phyloP scores from a whole-genome alignment of 139 green algal species.

The Picochlorum sp. region DNA sequence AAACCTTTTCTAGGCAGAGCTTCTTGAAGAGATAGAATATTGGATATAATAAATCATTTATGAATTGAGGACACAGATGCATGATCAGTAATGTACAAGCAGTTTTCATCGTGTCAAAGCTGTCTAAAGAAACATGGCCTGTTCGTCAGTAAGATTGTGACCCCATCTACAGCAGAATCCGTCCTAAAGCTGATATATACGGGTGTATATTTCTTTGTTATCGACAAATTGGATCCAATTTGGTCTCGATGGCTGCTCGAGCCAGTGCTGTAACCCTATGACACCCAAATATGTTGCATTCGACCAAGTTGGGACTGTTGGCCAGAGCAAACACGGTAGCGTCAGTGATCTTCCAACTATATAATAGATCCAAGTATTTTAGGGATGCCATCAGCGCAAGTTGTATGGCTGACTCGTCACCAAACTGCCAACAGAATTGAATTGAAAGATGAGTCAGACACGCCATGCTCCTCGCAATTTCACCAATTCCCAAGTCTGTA shows the following conservation, averaged over 20 bases:
- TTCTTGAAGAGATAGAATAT: too few relatives aligned
- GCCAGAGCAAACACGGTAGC: conserved; percentile 1
- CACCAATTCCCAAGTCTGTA: conserved; percentile 19
- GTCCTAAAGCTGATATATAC: not conserved
- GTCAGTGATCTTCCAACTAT: conserved; percentile 32
- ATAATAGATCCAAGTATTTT: conserved; percentile 9
- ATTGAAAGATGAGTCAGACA: conserved; percentile 26
- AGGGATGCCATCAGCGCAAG: conserved; percentile 8
- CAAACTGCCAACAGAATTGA: conserved; percentile 32
- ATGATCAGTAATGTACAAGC: too few relatives aligned
- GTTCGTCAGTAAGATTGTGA: not conserved
- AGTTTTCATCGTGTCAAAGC: too few relatives aligned
- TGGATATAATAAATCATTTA: too few relatives aligned
- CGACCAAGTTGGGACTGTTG: conserved; percentile 11
- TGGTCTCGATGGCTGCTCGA: conserved; percentile 11
- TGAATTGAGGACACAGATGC: too few relatives aligned
- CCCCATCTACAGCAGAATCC: not conserved
- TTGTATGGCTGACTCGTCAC: conserved; percentile 3
- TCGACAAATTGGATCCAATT: conserved; percentile 7
- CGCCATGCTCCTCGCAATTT: conserved; percentile 5
- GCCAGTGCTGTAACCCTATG: conserved; percentile 10
- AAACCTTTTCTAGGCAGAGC: too few relatives aligned
- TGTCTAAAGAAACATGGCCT: too few relatives aligned
- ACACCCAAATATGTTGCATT: conserved; percentile 11
- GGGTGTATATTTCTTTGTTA: too few relatives aligned